A percentile compares a stretch with the other conserved stretches of the same genome.
Conservation (phyloP, 257 asterid genomes). For the Ilex asprella region DNA sequence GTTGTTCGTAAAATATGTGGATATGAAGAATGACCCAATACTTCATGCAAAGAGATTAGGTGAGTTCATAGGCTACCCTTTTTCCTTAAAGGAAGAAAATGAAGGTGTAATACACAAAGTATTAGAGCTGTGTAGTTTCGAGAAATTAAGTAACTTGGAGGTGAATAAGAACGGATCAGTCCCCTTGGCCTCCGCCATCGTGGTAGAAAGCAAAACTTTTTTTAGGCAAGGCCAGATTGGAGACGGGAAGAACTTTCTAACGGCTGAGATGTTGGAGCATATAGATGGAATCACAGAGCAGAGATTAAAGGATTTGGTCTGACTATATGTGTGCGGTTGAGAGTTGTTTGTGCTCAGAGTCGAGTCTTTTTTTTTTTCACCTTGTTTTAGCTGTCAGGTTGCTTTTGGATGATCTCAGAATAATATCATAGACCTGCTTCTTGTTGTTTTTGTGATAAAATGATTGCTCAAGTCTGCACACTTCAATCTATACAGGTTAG, state of each 20-base stretch:
- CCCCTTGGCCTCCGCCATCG: not conserved
- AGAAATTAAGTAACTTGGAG: constrained; percentile 4
- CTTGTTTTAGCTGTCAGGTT: too few relatives aligned
- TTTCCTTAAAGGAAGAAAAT: constrained; percentile 5
- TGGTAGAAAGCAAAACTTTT: constrained; percentile 11
- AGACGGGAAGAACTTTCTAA: constrained; percentile 21
- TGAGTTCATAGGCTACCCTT: constrained; percentile 9
- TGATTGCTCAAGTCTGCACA: too few relatives aligned
- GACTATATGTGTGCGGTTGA: too few relatives aligned
- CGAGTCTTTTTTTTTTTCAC: too few relatives aligned
- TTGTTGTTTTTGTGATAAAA: too few relatives aligned
- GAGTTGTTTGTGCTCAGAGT: too few relatives aligned
- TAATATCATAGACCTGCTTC: too few relatives aligned
- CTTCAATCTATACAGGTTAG: too few relatives aligned
- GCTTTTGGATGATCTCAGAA: too few relatives aligned
- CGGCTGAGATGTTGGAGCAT: constrained; percentile 13
- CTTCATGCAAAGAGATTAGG: not conserved
- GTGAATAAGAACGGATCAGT: constrained; percentile 17
- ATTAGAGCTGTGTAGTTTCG: not conserved
- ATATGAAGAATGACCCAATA: too few relatives aligned
- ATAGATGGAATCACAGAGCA: constrained; percentile 5
- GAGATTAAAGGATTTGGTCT: constrained; percentile 8
- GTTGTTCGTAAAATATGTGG: too few relatives aligned
- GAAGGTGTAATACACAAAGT: not conserved
- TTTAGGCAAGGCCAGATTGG: constrained; percentile 28